Conservation (phyloP, 306 rosid species). For the Begonia peltatifolia region DNA sequence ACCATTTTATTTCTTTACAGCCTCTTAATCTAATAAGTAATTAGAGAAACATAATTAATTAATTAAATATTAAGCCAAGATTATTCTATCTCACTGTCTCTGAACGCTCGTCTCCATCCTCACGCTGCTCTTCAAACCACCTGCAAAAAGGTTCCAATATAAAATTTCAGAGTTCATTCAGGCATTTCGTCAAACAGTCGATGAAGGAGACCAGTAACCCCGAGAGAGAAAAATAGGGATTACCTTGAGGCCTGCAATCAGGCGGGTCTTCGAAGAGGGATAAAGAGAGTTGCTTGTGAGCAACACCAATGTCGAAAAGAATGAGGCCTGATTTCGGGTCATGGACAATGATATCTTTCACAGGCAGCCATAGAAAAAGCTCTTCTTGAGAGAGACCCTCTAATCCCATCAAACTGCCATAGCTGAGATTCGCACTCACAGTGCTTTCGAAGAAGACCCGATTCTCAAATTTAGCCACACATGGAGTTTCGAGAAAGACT, state of each 20-base stretch:
- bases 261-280: slow-evolving; percentile 94
- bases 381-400: slow-evolving; percentile 76
- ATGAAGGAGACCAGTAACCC: no score
- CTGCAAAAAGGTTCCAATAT: no score
- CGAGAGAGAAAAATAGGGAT: slow-evolving; percentile 1
- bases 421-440: slow-evolving; percentile 66
- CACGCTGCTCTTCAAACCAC: no score
- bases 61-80: no score
- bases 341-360: slow-evolving; percentile 69
- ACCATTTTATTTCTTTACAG: no score
- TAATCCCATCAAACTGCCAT: slow-evolving; percentile 70
- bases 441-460: slow-evolving; percentile 57
- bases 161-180: no score
- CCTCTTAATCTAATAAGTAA: no score
- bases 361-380: slow-evolving; percentile 76
- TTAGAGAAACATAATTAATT: no score
- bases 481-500: slow-evolving; percentile 64
- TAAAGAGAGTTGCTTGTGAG: slow-evolving; percentile 66
- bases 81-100: no score
- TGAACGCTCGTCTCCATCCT: no score
- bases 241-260: slow-evolving; percentile 57
- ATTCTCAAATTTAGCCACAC: slow-evolving; percentile 66
- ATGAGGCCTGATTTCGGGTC: slow-evolving; percentile 73
- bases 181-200: no score
- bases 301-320: slow-evolving; percentile 75